These are phyloP conservation scores for Amanita pallidorosea DNA, from an alignment of 768 basidiomycete genomes.

Conservation along the genomic window DNA sequence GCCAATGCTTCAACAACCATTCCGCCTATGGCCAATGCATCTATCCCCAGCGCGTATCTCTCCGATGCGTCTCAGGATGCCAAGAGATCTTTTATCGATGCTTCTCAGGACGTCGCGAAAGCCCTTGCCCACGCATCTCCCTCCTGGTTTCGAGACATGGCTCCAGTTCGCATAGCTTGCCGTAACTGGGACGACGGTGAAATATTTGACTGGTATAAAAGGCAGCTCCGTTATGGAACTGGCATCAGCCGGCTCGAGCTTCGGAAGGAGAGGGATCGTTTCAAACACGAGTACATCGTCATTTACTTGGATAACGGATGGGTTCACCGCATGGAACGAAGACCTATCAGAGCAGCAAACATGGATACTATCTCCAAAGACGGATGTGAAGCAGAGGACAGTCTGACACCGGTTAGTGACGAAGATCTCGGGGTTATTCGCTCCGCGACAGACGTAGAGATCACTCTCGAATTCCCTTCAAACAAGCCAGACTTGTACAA, in stretches of 20 bases:
- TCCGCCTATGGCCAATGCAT: too few species aligned
- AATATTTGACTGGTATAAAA: constrained; percentile 3
- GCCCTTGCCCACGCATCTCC: background rate
- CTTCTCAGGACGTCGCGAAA: background rate
- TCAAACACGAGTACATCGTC: constrained; percentile 2
- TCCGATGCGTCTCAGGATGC: background rate
- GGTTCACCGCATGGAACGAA: background rate
- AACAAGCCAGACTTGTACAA: constrained; percentile 1
- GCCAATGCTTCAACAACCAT: too few species aligned
- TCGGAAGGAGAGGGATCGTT: constrained; percentile 1
- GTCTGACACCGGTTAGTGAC: background rate
- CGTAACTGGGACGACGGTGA: background rate
- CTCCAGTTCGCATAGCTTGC: background rate
- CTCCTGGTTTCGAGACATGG: background rate
- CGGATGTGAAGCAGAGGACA: constrained; percentile 2
- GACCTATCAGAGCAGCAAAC: background rate
- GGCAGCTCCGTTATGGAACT: background rate
- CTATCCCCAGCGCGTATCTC: background rate
- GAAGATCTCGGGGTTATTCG: background rate
- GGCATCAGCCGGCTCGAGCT: background rate
- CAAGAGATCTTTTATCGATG: background rate
- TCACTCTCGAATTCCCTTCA: background rate
- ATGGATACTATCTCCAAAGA: background rate
- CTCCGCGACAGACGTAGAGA: background rate
- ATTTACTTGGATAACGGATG: background rate